Evolutionary conservation across 192 early-diverging fungal genomes (phyloP).

Genomic region (Coemansia sp.): DNA sequence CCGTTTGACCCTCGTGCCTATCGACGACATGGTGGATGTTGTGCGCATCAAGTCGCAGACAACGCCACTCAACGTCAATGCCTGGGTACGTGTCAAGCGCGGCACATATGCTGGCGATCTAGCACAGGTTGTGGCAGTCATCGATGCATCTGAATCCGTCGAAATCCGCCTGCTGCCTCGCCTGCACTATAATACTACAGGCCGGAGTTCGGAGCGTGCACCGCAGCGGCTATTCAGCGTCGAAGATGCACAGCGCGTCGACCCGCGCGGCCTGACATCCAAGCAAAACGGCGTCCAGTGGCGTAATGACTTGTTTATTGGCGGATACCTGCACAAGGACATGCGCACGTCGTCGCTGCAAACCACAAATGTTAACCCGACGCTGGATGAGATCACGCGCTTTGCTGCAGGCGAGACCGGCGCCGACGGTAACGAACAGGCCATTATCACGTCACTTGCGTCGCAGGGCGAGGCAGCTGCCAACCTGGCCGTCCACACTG

Average conservation of each 20-base stretch:
- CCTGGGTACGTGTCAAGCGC: conserved; percentile 87
- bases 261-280: conserved; percentile 56
- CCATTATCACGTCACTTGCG: conserved; percentile 57
- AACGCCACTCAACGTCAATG: conserved; percentile 53
- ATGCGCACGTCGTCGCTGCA: conserved; percentile 65
- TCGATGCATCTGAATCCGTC: conserved; percentile 63
- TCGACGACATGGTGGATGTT: conserved; percentile 88
- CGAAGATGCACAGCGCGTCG: conserved; percentile 47
- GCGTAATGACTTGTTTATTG: conserved; percentile 57
- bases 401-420: conserved; percentile 60
- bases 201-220: conserved; percentile 53
- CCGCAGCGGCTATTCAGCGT: conserved; percentile 71
- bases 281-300: conserved; percentile 60
- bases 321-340: conserved; percentile 84
- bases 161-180: conserved; percentile 74
- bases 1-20: conserved; percentile 76
- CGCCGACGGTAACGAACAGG: conserved; percentile 67
- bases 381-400: conserved; percentile 86
- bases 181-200: conserved; percentile 54
- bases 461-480: conserved; percentile 50
- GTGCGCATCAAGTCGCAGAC: conserved; percentile 70
- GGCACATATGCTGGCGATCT: conserved; percentile 94
- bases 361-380: conserved; percentile 73
- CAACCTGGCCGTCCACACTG: conserved; percentile 27
- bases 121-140: conserved; percentile 69